These are phyloP conservation scores for Fusarium incarnatum DNA, from an alignment of 2,329 filamentous ascomycete species.

Conservation along the genomic window DNA sequence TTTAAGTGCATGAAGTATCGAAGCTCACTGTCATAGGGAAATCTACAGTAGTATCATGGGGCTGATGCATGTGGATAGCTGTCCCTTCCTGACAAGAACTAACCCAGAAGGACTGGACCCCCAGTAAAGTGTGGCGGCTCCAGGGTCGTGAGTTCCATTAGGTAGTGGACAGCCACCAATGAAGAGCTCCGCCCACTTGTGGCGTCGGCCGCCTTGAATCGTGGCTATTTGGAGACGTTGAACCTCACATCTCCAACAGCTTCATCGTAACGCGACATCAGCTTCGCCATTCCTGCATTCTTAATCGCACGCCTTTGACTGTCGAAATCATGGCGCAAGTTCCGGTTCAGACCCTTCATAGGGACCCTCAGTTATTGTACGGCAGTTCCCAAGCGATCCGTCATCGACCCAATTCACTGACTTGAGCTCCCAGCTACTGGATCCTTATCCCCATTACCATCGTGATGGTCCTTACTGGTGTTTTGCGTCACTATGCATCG, in stretches of 20 bases:
- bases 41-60: conserved; percentile 24
- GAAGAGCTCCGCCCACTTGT: conserved; percentile 26
- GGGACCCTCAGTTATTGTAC: conserved; percentile 98
- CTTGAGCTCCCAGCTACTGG: conserved; percentile 81
- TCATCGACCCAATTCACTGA: conserved; percentile 26
- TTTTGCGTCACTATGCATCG: conserved; percentile 95
- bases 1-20: conserved; percentile 28
- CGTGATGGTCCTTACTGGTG: conserved; percentile 96
- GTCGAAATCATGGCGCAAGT: conserved; percentile 78
- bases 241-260: conserved; percentile 34
- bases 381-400: conserved; percentile 50
- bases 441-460: conserved; percentile 97
- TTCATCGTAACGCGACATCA: conserved; percentile 30
- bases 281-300: conserved; percentile 5
- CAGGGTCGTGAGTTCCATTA: background rate
- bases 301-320: conserved; percentile 20
- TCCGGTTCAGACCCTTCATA: conserved; percentile 92
- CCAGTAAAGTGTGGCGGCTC: conserved; percentile 27
- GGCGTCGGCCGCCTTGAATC: conserved; percentile 32
- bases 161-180: conserved; percentile 5
- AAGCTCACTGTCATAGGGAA: conserved; percentile 20
- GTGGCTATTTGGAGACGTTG: conserved; percentile 38
- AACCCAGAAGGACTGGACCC: background rate
- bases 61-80: conserved; percentile 41
- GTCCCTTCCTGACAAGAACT: conserved; percentile 34